These are phyloP conservation scores for Cicer judaicum DNA, from an alignment of 306 rosid species.

Conservation along the genomic window DNA sequence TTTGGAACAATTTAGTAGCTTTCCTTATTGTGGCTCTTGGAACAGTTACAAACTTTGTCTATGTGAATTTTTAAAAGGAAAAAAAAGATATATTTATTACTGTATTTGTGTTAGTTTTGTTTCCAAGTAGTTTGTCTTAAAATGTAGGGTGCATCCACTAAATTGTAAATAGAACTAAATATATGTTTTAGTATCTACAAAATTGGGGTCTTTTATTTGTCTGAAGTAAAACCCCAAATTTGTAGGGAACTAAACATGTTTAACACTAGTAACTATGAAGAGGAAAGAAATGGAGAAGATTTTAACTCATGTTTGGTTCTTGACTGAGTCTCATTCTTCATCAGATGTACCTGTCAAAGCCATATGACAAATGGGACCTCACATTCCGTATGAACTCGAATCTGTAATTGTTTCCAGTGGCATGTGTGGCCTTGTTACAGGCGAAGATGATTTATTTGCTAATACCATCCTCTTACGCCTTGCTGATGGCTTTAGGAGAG, in stretches of 20 bases:
- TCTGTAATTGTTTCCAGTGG: conserved; percentile 53
- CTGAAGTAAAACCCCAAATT: no score
- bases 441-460: conserved; percentile 75
- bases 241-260: no score
- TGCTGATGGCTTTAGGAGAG: conserved; percentile 70
- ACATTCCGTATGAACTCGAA: conserved; percentile 62
- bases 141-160: neutral
- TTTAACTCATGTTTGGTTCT: neutral
- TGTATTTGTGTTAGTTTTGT: neutral
- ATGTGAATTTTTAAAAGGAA: neutral
- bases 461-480: conserved; percentile 78
- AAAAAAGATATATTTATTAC: neutral
- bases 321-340: conserved; percentile 7
- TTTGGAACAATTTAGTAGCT: neutral
- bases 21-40: neutral
- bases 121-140: no score
- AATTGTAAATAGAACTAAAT: neutral
- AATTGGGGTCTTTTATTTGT: no score
- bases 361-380: conserved; percentile 60
- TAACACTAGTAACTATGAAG: no score
- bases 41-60: neutral
- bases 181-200: neutral
- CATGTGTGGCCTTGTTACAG: conserved; percentile 65
- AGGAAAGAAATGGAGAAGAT: no score
- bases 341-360: conserved; percentile 58